Conservation (phyloP, 345 rosid genomes). For the Eucalyptus fibrosa region DNA sequence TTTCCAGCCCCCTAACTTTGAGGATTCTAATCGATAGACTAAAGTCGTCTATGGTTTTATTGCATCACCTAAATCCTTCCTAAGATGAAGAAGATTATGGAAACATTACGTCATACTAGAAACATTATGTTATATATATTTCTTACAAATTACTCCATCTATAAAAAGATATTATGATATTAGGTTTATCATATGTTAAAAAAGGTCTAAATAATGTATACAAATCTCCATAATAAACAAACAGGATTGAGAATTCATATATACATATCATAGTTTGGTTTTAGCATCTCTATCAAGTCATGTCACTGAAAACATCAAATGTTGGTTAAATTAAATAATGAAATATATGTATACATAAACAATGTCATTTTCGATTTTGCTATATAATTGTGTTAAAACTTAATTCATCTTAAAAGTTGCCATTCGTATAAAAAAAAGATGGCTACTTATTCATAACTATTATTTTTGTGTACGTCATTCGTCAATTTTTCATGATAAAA, state of each 20-base stretch:
- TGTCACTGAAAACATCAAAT: background rate
- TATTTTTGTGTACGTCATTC: no score
- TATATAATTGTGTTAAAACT: background rate
- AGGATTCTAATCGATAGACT: background rate
- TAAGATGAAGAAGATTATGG: background rate
- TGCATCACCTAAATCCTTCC: background rate
- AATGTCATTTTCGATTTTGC: rapidly evolving
- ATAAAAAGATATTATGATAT: background rate
- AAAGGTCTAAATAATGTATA: background rate
- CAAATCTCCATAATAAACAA: background rate
- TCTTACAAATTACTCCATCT: background rate
- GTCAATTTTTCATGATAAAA: no score
- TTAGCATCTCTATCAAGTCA: background rate
- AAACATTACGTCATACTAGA: background rate
- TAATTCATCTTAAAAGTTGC: background rate
- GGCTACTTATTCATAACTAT: background rate
- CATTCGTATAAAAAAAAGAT: background rate
- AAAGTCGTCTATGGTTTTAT: background rate
- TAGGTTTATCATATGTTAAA: background rate
- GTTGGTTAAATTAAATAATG: background rate
- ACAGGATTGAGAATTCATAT: rapidly evolving
- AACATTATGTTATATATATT: background rate
- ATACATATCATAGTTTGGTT: background rate
- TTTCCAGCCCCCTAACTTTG: background rate
- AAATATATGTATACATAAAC: no score